phyloP scores from a whole-genome alignment of 345 rosid species.

The Fremontodendron californicum region DNA sequence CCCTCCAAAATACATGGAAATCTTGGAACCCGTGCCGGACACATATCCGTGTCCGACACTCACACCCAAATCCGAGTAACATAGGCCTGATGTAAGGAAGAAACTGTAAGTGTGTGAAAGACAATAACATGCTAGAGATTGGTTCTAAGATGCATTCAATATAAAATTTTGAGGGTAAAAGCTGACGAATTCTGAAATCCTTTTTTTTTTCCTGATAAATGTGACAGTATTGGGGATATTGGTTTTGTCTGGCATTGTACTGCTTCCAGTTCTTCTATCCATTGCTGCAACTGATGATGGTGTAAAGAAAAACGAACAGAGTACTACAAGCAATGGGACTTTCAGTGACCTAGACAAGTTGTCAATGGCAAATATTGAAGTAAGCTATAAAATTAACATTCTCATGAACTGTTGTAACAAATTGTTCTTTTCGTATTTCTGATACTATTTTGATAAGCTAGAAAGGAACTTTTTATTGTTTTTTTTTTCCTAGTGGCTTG shows the following conservation, averaged over 20 bases:
- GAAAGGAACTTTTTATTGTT: not conserved
- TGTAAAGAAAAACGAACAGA: slow-evolving; percentile 4
- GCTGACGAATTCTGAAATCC: not conserved
- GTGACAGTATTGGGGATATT: slow-evolving; percentile 66
- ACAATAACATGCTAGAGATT: not conserved
- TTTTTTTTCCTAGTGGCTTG: not conserved
- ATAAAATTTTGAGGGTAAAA: not conserved
- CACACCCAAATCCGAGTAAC: no score
- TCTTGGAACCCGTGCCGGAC: no score
- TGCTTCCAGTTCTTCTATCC: slow-evolving; percentile 81
- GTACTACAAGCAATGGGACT: slow-evolving; percentile 41
- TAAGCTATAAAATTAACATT: slow-evolving; percentile 31
- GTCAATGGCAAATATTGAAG: slow-evolving; percentile 68
- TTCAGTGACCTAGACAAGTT: slow-evolving; percentile 71
- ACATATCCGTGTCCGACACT: no score
- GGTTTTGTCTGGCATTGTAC: slow-evolving; percentile 53
- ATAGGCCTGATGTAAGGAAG: not conserved
- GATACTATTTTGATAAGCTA: not conserved
- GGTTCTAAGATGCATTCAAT: not conserved
- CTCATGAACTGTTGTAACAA: not conserved
- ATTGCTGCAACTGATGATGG: slow-evolving; percentile 57
- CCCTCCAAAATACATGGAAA: no score
- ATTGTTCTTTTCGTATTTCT: not conserved
- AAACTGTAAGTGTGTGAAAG: not conserved
- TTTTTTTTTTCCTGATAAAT: slow-evolving; percentile 1